These are phyloP conservation scores for Curvularia eragrostidis DNA, from an alignment of 2,329 filamentous ascomycete species.

Conservation along the genomic window DNA sequence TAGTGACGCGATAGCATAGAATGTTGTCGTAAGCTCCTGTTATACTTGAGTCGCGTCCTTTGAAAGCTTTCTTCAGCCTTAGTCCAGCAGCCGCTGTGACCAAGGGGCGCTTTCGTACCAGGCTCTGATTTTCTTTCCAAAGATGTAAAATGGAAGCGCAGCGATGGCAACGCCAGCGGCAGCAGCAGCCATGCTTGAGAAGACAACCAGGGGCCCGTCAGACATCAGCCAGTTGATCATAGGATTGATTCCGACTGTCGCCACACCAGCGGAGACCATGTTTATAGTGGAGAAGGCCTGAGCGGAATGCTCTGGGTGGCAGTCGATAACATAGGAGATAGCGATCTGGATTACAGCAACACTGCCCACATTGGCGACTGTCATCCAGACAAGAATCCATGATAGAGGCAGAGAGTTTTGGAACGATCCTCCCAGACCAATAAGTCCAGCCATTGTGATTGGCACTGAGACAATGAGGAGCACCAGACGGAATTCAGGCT, in stretches of 20 bases:
- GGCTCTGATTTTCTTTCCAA: conserved; percentile 22
- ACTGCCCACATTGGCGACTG: conserved; percentile 15
- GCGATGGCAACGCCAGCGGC: conserved; percentile 9
- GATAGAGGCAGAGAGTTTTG: conserved; percentile 9
- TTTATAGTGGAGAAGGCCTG: conserved; percentile 21
- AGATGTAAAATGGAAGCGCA: conserved; percentile 19
- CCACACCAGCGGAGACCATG: conserved; percentile 10
- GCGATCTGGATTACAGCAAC: conserved; percentile 14
- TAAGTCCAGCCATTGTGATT: conserved; percentile 17
- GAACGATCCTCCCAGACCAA: conserved; percentile 17
- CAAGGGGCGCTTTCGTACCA: conserved; percentile 19
- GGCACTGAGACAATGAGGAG: conserved; percentile 17
- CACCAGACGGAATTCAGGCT: conserved; percentile 23
- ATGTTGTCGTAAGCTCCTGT: background rate
- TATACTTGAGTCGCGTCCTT: background rate
- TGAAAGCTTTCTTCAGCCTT: background rate
- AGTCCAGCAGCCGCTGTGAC: conserved; percentile 18
- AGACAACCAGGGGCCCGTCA: background rate
- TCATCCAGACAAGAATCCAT: conserved; percentile 22
- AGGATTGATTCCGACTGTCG: conserved; percentile 8
- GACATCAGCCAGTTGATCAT: conserved; percentile 15
- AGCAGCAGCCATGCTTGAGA: conserved; percentile 7
- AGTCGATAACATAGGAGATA: conserved; percentile 23
- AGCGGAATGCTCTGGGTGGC: conserved; percentile 20
- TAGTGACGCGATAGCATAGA: background rate